Evolutionary conservation across 2,329 filamentous ascomycete genomes (phyloP), one percentile per base, ranked within the genome.

Genomic region (Monosporascus ibericus): DNA sequence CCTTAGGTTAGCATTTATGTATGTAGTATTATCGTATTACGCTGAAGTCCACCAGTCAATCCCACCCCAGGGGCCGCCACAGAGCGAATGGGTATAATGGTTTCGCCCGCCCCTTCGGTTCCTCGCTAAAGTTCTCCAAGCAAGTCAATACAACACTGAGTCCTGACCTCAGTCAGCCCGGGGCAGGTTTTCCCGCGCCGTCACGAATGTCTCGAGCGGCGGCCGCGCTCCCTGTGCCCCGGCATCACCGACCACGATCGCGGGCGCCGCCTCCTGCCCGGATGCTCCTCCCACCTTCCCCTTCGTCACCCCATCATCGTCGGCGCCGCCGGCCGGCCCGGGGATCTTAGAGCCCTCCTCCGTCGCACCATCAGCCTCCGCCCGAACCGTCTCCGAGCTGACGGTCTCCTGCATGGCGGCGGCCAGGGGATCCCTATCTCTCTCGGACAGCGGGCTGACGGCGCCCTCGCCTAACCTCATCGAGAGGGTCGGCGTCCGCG

Each of bases 181-280:
- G 1, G 73, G 70, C 47, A 75, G 56, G 5, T 72, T 65, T 55
- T 79, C 75, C 14, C 67, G 72, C 1, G 81, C 79, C 2, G 81
- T 84, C 20, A 79, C 72, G 56, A 81, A 84, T 0, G 76, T 75
- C 55, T 85, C 80, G 27, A 84, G 48, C 2, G 58, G 61, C 9
- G 64, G 65, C 9, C 65, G 55, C 49, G 60, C 52, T 11, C 8
- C 20, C 8, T 50, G 46, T 4, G 47, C 48, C 3, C n/a, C 20
- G 6, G 25, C 47, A 18, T 51, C 58, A n/a, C 52, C 52, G 17
- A 50, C 38, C 4, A 50, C 48, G 18, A 57, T 24, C 3, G 52
- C 14, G 6, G 59, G 54, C 17, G 53, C 53, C 24, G 53, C 37
- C 15, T 54, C 52, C 27, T 30, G 27, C 18, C 53, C 44, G 25